These are phyloP conservation scores for Rhodotorula toruloides DNA, from an alignment of 768 basidiomycete genomes.

Conservation along the genomic window DNA sequence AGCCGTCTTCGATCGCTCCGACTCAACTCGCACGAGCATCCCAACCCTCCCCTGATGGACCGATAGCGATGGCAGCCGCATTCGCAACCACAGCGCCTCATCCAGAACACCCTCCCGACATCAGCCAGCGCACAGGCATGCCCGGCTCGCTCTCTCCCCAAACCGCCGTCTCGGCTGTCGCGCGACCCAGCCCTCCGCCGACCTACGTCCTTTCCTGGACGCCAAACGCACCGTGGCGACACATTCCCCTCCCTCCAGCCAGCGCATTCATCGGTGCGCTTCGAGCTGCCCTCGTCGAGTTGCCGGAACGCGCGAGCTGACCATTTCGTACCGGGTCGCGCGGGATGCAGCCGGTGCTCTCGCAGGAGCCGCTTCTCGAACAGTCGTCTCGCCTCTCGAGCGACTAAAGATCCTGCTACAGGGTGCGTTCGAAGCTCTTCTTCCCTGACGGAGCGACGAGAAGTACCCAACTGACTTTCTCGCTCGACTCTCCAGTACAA, in stretches of 20 bases:
- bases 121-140: background rate
- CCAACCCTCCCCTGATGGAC: no score
- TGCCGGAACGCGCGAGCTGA: background rate
- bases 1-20: no score
- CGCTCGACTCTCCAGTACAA: slow-evolving; percentile 53
- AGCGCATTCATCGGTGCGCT: slow-evolving; percentile 35
- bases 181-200: background rate
- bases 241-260: slow-evolving; percentile 20
- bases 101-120: background rate
- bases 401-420: slow-evolving; percentile 87
- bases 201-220: slow-evolving; percentile 10
- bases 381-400: slow-evolving; percentile 86
- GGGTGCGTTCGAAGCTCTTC: slow-evolving; percentile 16
- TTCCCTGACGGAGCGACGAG: background rate
- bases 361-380: slow-evolving; percentile 63
- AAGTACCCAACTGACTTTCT: background rate
- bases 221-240: background rate
- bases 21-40: no score
- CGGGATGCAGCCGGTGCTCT: slow-evolving; percentile 43
- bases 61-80: no score
- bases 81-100: no score
- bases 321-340: background rate
- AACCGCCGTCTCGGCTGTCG: background rate
- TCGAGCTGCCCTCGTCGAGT: no score
- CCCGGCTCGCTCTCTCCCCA: background rate